Evolutionary conservation across 2,329 filamentous ascomycete species (phyloP), one percentile per base, ranked within the genome.

Genomic region (Metarhizium robertsii): DNA sequence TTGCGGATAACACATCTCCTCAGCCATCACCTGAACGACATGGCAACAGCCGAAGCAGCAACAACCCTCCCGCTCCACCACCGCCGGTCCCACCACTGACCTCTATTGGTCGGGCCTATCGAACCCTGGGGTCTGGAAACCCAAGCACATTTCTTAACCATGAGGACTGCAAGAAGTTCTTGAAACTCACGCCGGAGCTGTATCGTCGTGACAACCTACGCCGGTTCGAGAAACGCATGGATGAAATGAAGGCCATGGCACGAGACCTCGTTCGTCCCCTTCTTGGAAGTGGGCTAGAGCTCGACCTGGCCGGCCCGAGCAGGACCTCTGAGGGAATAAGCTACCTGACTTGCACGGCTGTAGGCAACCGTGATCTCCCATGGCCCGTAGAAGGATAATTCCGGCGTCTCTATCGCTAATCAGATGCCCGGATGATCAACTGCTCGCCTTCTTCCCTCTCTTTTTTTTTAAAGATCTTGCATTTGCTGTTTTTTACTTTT

Each of bases 81-180:
- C 67, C 72, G 51, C 58, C 71, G 43, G 54, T 69, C 4, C 73
- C 77, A n/a, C 75, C 75, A 2, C 74, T 84, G 42, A 79, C 83
- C 2, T 78, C 81, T 16, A 69, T 83, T 1, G 90, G 90, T 3
- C 83, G 87, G 49, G 82, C 92, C 1, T 96, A 92, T 69, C 83
- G 90, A 46, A 79, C 87, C 2, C 77, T 96, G 8, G 91, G 90
- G 36, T 79, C 81, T 4, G 74, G 80, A 2, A 75, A 75, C 4
- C 58, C 69, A 14, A 74, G 81, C 0, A 76, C 79, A 0, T 96
- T 94, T 66, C 81, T 97, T 5, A 71, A 76, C 1, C 90, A 92
- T 67, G 91, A 96, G 61, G 92, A 96, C 61, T 87, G 92, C 67
- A 96, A 96, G 71, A 83, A 84, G 25, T 96, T 96, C 64, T 79